Evolutionary conservation across 495 filamentous ascomycete genomes (phyloP).

Genomic region (Bryoglossum gracile): DNA sequence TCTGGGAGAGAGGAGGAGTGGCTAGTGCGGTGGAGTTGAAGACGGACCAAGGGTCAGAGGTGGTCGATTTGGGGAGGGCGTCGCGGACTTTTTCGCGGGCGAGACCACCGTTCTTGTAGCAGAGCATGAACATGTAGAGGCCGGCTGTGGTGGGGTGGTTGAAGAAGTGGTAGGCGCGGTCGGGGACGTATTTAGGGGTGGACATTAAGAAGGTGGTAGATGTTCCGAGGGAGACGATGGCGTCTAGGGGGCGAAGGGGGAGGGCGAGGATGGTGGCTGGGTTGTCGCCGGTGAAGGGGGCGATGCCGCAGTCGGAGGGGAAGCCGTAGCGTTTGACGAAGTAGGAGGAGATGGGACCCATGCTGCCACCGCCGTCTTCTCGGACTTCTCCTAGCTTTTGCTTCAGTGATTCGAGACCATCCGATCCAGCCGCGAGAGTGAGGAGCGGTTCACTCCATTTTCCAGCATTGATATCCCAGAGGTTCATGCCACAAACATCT

Average conservation of each 20-base stretch:
- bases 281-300: slow-evolving; percentile 92
- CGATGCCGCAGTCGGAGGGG: slow-evolving; percentile 61
- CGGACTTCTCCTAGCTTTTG: slow-evolving; percentile 74
- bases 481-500: slow-evolving; percentile 94
- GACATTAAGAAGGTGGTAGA: slow-evolving; percentile 97
- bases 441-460: slow-evolving; percentile 68
- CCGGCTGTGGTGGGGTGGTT: slow-evolving; percentile 78
- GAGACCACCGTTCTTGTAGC: slow-evolving; percentile 96
- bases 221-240: slow-evolving; percentile 89
- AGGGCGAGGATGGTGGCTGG: slow-evolving; percentile 89
- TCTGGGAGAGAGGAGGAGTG: slow-evolving; percentile 60
- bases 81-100: slow-evolving; percentile 87
- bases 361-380: slow-evolving; percentile 67
- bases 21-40: slow-evolving; percentile 66
- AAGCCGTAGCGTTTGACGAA: slow-evolving; percentile 76
- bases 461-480: slow-evolving; percentile 80
- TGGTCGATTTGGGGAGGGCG: slow-evolving; percentile 37
- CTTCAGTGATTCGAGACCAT: slow-evolving; percentile 59
- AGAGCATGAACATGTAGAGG: slow-evolving; percentile 98
- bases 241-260: slow-evolving; percentile 77
- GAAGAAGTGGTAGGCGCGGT: slow-evolving; percentile 83
- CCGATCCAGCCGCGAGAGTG: slow-evolving; percentile 64
- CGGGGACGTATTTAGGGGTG: slow-evolving; percentile 80
- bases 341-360: slow-evolving; percentile 68
- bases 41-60: slow-evolving; percentile 55